A percentile compares a stretch with the other conserved stretches of the same genome.
Conservation (phyloP, 768 basidiomycete genomes). For the Tricholoma bakamatsutake region DNA sequence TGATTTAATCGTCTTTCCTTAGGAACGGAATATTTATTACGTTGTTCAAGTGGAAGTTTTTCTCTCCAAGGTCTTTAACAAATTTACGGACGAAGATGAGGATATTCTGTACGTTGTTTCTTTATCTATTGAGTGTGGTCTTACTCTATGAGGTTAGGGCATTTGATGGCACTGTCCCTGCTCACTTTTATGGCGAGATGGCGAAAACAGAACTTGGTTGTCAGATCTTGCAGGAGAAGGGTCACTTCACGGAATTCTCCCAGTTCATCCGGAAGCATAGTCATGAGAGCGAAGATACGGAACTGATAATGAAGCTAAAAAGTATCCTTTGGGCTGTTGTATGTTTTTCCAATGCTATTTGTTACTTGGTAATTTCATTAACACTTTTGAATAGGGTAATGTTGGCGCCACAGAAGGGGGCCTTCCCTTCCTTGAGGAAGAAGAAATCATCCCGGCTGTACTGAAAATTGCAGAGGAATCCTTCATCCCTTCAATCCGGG, state of each 20-base stretch:
- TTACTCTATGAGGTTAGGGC: conserved; percentile 33
- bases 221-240: conserved; percentile 83
- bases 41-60: conserved; percentile 93
- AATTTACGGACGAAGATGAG: conserved; percentile 57
- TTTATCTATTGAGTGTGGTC: not conserved
- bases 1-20: conserved; percentile 2
- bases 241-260: conserved; percentile 87
- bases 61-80: conserved; percentile 72
- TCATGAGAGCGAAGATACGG: conserved; percentile 75
- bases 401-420: conserved; percentile 89
- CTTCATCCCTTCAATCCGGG: conserved; percentile 83
- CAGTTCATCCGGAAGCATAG: conserved; percentile 86
- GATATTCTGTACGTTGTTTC: conserved; percentile 44
- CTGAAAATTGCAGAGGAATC: conserved; percentile 90
- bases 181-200: conserved; percentile 98
- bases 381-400: conserved; percentile 60
- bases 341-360: conserved; percentile 27
- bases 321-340: conserved; percentile 97
- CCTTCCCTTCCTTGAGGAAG: conserved; percentile 91
- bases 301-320: conserved; percentile 85
- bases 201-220: conserved; percentile 95
- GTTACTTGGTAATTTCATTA: not conserved
- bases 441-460: conserved; percentile 87
- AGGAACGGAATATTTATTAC: conserved; percentile 94
- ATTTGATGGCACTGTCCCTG: conserved; percentile 84